A percentile compares a stretch with the other conserved stretches of the same genome.
phyloP scores from a whole-genome alignment of 805 yeast species.

The Wickerhamiella alocasiicola region DNA sequence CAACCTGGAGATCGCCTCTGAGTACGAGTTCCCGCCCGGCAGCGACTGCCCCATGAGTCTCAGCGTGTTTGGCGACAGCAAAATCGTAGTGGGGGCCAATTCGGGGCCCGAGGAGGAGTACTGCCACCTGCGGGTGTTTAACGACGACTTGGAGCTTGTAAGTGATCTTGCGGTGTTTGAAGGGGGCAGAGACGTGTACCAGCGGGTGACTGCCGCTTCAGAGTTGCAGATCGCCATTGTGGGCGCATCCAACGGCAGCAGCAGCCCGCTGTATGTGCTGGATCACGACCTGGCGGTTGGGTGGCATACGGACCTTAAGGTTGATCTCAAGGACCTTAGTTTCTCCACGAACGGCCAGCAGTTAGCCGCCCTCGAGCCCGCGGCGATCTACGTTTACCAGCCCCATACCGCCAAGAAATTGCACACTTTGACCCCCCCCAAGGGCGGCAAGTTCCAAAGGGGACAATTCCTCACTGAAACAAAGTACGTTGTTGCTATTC shows the following conservation, averaged over 20 bases:
- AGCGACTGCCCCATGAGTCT: constrained; percentile 10
- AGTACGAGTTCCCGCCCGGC: constrained; percentile 5
- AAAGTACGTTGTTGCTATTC: constrained; percentile 14
- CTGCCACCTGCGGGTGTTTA: constrained; percentile 2
- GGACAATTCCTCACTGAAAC: constrained; percentile 12
- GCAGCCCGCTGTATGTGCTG: background rate
- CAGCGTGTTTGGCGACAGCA: background rate
- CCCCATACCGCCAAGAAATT: constrained; percentile 9
- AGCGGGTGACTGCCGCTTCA: background rate
- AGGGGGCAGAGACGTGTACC: background rate
- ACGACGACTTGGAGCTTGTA: background rate
- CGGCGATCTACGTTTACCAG: constrained; percentile 1
- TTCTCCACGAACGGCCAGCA: constrained; percentile 4
- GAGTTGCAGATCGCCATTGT: background rate
- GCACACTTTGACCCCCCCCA: constrained; percentile 1
- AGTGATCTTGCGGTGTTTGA: background rate
- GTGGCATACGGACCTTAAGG: background rate
- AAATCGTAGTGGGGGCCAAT: background rate
- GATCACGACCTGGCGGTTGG: background rate
- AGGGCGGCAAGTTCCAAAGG: constrained; percentile 14
- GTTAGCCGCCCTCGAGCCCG: constrained; percentile 10
- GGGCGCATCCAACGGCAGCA: background rate
- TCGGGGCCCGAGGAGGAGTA: background rate
- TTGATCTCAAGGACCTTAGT: constrained; percentile 8
- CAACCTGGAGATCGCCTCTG: constrained; percentile 2